phyloP scores from a whole-genome alignment of 768 basidiomycete genomes.

The Lanmaoa rubissima region DNA sequence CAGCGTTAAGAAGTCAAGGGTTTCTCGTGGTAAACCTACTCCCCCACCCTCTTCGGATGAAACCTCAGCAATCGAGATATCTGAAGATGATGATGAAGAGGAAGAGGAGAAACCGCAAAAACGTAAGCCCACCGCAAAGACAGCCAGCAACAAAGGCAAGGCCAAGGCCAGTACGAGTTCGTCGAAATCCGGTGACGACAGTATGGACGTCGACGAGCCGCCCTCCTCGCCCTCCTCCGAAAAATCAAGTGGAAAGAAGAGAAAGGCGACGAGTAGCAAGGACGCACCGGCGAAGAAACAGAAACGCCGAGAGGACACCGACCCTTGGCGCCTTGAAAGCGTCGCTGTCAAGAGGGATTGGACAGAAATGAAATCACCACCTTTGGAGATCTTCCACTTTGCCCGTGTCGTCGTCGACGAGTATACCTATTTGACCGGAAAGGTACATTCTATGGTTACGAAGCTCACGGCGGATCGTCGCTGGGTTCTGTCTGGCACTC shows the following conservation, averaged over 20 bases:
- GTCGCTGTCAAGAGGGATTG: slow-evolving; percentile 66
- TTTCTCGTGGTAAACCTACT: slow-evolving; percentile 21
- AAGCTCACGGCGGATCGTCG: slow-evolving; percentile 72
- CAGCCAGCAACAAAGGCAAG: slow-evolving; percentile 20
- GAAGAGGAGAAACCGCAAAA: slow-evolving; percentile 33
- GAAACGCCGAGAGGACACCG: slow-evolving; percentile 59
- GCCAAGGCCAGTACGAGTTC: slow-evolving; percentile 27
- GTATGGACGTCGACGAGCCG: slow-evolving; percentile 59
- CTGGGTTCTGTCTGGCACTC: slow-evolving; percentile 97
- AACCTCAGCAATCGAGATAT: slow-evolving; percentile 19
- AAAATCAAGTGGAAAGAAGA: slow-evolving; percentile 43
- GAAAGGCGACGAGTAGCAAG: slow-evolving; percentile 37
- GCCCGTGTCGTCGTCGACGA: slow-evolving; percentile 89
- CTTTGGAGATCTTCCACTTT: slow-evolving; percentile 92
- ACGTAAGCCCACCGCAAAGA: slow-evolving; percentile 25
- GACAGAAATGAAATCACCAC: slow-evolving; percentile 77
- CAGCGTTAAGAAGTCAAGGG: slow-evolving; percentile 22
- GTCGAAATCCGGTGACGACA: slow-evolving; percentile 39
- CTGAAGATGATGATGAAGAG: slow-evolving; percentile 25
- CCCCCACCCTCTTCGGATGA: slow-evolving; percentile 36
- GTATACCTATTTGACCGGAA: slow-evolving; percentile 88
- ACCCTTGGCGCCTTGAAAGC: slow-evolving; percentile 76
- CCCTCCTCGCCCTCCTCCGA: slow-evolving; percentile 33
- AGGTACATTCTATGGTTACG: slow-evolving; percentile 75
- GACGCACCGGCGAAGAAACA: slow-evolving; percentile 49